Evolutionary conservation across 257 asterid species (phyloP), one percentile per base, ranked within the genome.

Genomic region (Oldenlandia corymbosa): DNA sequence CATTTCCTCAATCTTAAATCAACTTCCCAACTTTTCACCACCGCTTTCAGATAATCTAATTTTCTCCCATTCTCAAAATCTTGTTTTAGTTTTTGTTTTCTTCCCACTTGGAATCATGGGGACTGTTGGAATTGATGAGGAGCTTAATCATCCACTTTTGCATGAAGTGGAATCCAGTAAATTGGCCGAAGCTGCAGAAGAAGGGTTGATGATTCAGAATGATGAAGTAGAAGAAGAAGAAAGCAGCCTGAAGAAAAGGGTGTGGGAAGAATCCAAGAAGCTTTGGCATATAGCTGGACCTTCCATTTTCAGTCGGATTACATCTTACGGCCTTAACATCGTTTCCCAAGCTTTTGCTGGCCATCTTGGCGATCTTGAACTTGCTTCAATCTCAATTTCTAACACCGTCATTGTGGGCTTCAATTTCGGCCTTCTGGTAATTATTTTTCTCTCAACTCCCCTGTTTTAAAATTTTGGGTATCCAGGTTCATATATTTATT

Each of bases 281-380:
- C 66, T 83, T 0, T 80, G 90, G 90, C 76, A 64, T 2, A 65
- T 83, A 6, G 84, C 73, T 0, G 80, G 86, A 0, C 83, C 90
- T 10, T 53, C 86, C 20, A 58, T 76, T 26, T 61, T 83, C 43
- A 67, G 78, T 68, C 78, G 86, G 2, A 7, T 80, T 0, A 60
- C 83, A 8, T 20, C 52, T 6, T 73, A 71, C 42, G 72, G 81
- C 20, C 77, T 78, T 75, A 73, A 56, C 67, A 9, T 84, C 24
- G 58, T 68, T 31, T 74, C 84, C 31, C 90, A 80, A 54, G 70
- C 78, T 3, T 75, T 70, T 47, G 79, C 84, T 11, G 86, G 88
- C 46, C 88, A 83, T 37, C 84, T 83, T 17, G 86, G 85, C 4
- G 83, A 83, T 37, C 75, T 75, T 0, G 76, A 81, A 49, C 79